phyloP scores from a whole-genome alignment of 108 stramenopile genomes.

The Cyclotella atomus region DNA sequence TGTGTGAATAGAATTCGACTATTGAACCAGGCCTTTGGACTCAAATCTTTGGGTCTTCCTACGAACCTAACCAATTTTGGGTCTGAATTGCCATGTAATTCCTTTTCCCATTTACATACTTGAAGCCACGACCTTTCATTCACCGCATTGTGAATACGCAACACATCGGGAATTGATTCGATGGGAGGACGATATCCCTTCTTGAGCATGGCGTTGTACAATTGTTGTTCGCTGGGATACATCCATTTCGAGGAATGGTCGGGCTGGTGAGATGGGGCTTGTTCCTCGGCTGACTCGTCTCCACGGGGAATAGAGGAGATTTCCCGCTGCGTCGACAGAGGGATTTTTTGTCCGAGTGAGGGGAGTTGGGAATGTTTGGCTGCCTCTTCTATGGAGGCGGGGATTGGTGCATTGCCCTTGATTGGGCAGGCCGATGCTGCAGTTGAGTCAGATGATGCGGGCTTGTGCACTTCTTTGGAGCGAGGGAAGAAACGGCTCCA shows the following conservation, averaged over 20 bases:
- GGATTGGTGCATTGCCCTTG: conserved; percentile 27
- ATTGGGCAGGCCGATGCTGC: conserved; percentile 23
- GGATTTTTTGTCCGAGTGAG: conserved; percentile 71
- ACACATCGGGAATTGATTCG: conserved; percentile 79
- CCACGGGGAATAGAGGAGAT: conserved; percentile 84
- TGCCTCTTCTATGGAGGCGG: conserved; percentile 81
- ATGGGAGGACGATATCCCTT: conserved; percentile 90
- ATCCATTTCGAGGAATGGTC: conserved; percentile 71
- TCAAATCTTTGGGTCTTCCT: conserved; percentile 89
- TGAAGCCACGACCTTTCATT: conserved; percentile 93
- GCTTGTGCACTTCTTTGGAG: background rate
- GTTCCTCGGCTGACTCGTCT: conserved; percentile 21
- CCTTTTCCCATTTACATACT: conserved; percentile 77
- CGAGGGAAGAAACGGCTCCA: conserved; percentile 37
- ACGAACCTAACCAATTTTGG: conserved; percentile 87
- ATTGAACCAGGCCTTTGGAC: conserved; percentile 91
- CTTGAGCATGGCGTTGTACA: conserved; percentile 94
- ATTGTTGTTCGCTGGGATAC: conserved; percentile 97
- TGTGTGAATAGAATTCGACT: conserved; percentile 70
- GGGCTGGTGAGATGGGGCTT: conserved; percentile 38
- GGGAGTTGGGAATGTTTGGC: conserved; percentile 81
- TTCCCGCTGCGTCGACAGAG: conserved; percentile 70
- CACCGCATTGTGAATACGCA: conserved; percentile 95
- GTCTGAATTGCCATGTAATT: conserved; percentile 41
- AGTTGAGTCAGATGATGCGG: background rate